Conservation (phyloP, 257 asterid species). For the Nicotiana noctiflora region DNA sequence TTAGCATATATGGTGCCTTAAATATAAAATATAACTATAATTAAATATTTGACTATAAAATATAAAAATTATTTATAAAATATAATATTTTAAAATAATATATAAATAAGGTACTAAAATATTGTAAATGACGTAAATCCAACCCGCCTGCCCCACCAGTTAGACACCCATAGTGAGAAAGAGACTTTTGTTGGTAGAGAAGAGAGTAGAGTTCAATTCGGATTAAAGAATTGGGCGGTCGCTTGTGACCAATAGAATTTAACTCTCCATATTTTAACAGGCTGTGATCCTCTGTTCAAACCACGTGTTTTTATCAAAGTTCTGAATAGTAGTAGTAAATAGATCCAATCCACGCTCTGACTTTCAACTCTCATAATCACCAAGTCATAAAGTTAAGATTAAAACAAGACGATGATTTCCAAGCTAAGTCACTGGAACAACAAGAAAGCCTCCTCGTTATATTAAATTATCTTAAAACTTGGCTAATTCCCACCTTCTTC, state of each 20-base stretch:
- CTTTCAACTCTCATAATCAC: not conserved
- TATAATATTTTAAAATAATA: too few relatives aligned
- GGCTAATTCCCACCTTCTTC: not conserved
- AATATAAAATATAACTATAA: too few relatives aligned
- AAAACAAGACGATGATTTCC: not conserved
- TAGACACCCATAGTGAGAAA: too few relatives aligned
- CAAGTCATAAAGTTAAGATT: not conserved
- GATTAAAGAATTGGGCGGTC: not conserved
- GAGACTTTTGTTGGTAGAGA: too few relatives aligned
- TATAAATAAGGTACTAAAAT: too few relatives aligned
- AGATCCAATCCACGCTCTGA: not conserved
- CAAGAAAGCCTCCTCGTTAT: not conserved
- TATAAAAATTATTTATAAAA: too few relatives aligned
- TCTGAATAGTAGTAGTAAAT: too few relatives aligned
- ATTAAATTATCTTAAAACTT: not conserved
- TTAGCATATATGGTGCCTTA: too few relatives aligned
- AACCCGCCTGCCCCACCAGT: too few relatives aligned
- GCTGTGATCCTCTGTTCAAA: not conserved
- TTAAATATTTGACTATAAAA: too few relatives aligned
- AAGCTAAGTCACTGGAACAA: not conserved
- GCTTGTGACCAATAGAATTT: not conserved
- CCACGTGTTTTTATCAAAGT: not conserved
- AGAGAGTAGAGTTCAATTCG: not conserved
- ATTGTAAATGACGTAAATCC: too few relatives aligned
- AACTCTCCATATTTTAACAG: not conserved